Base-by-base conservation (phyloP, 148 eudicot species). In the Arctostaphylos glauca region DNA sequence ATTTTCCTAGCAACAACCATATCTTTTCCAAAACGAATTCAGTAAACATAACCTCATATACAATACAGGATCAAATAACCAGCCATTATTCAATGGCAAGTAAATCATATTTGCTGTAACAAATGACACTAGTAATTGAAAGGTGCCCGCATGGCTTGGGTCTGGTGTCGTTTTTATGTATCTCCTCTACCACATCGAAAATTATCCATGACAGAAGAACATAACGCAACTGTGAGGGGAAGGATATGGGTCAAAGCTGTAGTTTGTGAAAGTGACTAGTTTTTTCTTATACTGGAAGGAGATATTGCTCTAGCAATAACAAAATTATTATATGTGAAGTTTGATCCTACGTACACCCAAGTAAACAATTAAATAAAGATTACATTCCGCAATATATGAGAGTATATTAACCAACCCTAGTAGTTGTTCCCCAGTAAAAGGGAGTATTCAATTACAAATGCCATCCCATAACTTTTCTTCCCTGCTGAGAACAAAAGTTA, bases 391-490 rank as follows among this genome's bases (percentile, higher is more conserved):
- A 44, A 67, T 13, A 38, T 12, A 72, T 23, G 76, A 16, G 50
- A 72, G 76, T 44, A 72, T 12, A 38, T 10, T 10, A 31, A 38
- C 41, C 41, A 38, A 67, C 44, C 73, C 2, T 1, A 67, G 44
- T 31, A 67, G 44, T 16, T 14, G 46, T 6, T 25, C 44, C 76
- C 50, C 23, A 72, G 44, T 72, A 0, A 49, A 74, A 19, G 31
- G 38, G 77, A 16, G 55, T 47, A 18, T 19, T 9, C 55, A 49
- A 13, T 74, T 21, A 74, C 31, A 74, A 19, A 47, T 47, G 8
- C 23, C 56, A 48, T 74, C 77, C 77, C 10, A 67, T 25, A 67
- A 67, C 15, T 67, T 67, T 43, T 72, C 49, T 72, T 41, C 74
- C 70, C 74, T 44, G 18, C 4, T 60, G 66, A n/a, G 16, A 67